Evolutionary conservation across 2,329 filamentous ascomycete genomes (phyloP).

Genomic region (Atkinsonella hypoxylon): DNA sequence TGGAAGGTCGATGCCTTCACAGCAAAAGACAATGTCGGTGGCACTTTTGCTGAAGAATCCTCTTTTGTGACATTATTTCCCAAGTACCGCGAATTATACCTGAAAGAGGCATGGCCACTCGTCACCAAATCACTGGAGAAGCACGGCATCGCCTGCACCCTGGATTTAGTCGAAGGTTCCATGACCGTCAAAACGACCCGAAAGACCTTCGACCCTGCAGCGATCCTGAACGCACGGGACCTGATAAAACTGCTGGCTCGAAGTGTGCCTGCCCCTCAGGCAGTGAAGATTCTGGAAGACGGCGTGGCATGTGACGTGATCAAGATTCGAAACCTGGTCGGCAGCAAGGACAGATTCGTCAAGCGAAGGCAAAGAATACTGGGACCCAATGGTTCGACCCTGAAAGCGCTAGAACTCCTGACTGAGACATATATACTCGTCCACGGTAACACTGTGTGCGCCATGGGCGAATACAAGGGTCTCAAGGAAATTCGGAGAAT

Average conservation of each 20-base stretch:
- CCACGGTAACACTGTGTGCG: slow-evolving; percentile 88
- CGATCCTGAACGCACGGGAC: slow-evolving; percentile 88
- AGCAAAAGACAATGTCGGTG: slow-evolving; percentile 70
- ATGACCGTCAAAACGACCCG: slow-evolving; percentile 95
- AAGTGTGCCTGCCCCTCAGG: slow-evolving; percentile 86
- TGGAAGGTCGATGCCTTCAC: slow-evolving; percentile 89
- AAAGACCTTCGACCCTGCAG: slow-evolving; percentile 82
- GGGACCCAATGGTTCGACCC: slow-evolving; percentile 78
- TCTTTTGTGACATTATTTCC: slow-evolving; percentile 82
- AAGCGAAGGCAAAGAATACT: slow-evolving; percentile 89
- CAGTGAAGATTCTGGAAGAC: slow-evolving; percentile 88
- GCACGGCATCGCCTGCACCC: slow-evolving; percentile 74
- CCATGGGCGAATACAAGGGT: slow-evolving; percentile 86
- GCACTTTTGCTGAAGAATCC: slow-evolving; percentile 85
- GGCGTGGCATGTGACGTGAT: slow-evolving; percentile 88
- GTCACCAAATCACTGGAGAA: slow-evolving; percentile 82
- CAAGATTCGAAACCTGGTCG: slow-evolving; percentile 82
- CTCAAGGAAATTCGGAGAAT: slow-evolving; percentile 85
- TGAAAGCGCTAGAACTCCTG: slow-evolving; percentile 87
- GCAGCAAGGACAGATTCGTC: slow-evolving; percentile 90
- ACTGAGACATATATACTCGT: slow-evolving; percentile 90
- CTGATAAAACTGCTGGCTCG: slow-evolving; percentile 85
- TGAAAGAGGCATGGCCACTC: slow-evolving; percentile 86
- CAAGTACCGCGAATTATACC: slow-evolving; percentile 90
- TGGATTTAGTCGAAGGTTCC: slow-evolving; percentile 88